A percentile compares a stretch with the other conserved stretches of the same genome.
phyloP scores from a whole-genome alignment of 2,329 filamentous ascomycete species.

The Aspergillus phoenicis region DNA sequence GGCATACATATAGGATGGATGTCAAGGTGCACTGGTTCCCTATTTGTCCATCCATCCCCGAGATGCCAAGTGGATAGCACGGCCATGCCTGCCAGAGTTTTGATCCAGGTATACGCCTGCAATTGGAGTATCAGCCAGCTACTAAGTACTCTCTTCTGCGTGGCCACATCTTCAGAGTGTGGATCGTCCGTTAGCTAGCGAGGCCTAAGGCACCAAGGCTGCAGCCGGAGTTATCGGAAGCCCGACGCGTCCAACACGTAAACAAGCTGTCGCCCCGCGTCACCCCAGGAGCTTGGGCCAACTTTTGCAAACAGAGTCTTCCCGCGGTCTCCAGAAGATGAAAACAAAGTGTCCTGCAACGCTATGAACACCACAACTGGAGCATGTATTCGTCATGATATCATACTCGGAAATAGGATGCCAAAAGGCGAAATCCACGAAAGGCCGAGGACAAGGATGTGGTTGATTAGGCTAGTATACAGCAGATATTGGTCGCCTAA shows the following conservation, averaged over 20 bases:
- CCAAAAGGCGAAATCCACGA: slow-evolving; percentile 6
- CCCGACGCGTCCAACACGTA: slow-evolving; percentile 26
- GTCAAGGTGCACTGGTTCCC: not conserved
- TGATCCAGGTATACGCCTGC: not conserved
- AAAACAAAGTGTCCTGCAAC: not conserved
- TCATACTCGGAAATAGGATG: not conserved
- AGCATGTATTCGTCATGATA: not conserved
- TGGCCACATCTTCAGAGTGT: not conserved
- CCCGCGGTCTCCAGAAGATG: not conserved
- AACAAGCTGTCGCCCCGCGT: slow-evolving; percentile 26
- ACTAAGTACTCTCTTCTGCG: not conserved
- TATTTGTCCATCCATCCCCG: not conserved
- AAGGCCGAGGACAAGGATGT: slow-evolving; percentile 15
- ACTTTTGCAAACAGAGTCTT: slow-evolving; percentile 5
- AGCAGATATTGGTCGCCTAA: slow-evolving; percentile 27
- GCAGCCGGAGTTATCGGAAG: slow-evolving; percentile 24
- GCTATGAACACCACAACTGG: not conserved
- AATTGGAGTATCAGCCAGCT: not conserved
- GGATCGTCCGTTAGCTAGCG: not conserved
- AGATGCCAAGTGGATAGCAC: not conserved
- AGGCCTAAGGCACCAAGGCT: slow-evolving; percentile 20
- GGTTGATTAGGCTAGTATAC: slow-evolving; percentile 34
- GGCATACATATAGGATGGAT: not conserved
- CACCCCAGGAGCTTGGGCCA: slow-evolving; percentile 27
- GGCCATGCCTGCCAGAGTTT: not conserved